These are phyloP conservation scores for Clonostachys sp. DNA, from an alignment of 2,329 filamentous ascomycete species.

Conservation along the genomic window DNA sequence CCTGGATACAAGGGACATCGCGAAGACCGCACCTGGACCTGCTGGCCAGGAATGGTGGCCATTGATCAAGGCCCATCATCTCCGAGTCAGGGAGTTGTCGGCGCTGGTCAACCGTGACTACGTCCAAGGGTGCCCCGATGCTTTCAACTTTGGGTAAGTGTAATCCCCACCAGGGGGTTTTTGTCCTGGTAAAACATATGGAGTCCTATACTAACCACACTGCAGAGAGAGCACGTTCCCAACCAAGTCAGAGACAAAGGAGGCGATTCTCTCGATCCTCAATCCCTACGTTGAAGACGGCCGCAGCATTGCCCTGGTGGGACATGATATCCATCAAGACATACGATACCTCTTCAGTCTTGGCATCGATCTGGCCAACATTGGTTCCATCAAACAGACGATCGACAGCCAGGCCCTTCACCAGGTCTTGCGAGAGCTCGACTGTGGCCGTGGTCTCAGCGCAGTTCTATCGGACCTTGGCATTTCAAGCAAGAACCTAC, in stretches of 20 bases:
- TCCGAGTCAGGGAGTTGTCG: conserved; percentile 68
- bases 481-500: conserved; percentile 61
- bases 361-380: conserved; percentile 54
- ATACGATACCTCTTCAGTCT: conserved; percentile 61
- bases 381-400: conserved; percentile 52
- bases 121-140: conserved; percentile 67
- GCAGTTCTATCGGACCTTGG: conserved; percentile 60
- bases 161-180: background rate
- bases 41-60: conserved; percentile 62
- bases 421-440: conserved; percentile 52
- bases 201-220: background rate
- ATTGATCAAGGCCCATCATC: conserved; percentile 66
- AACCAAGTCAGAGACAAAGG: conserved; percentile 19
- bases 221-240: conserved; percentile 36
- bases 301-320: conserved; percentile 68
- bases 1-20: conserved; percentile 63
- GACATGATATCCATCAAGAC: conserved; percentile 68
- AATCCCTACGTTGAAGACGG: conserved; percentile 15
- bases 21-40: conserved; percentile 51
- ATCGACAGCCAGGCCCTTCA: conserved; percentile 73
- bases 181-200: no score
- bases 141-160: conserved; percentile 69
- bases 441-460: conserved; percentile 50
- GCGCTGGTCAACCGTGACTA: conserved; percentile 63
- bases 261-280: conserved; percentile 29